Evolutionary conservation across 2,329 filamentous ascomycete genomes (phyloP), one percentile per base, ranked within the genome.

Genomic region (Epichloe bromicola): DNA sequence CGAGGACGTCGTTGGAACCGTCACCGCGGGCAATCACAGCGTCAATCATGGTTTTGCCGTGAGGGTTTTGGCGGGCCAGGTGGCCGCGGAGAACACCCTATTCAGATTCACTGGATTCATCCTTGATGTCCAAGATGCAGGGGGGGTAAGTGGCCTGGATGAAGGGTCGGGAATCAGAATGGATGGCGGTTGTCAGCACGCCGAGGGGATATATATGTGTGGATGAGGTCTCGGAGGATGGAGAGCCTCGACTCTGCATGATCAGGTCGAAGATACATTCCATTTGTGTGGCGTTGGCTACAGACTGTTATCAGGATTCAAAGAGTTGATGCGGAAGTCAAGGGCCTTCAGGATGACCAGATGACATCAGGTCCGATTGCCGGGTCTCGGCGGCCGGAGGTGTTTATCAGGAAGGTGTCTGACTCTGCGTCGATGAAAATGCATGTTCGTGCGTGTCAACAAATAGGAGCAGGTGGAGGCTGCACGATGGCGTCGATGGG

Each of bases 11-110:
- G 43, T 34, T n/a, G 30, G 64, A 51, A 39, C 61, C 59, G 55
- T 23, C 41, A 8, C 26, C 42, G 34, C 23, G 8, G 43, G 37
- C 4, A 12, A 48, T 51, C 30, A 70, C 57, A 0, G 67, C 62
- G 48, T 80, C 74, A 43, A 82, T 74, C 52, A 86, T 70, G 19
- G 74, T 72, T 61, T 84, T 83, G 58, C 68, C 68, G 56, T 86
- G 82, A 0, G 82, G 81, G 56, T 86, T 86, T 37, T 70, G 68
- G 33, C 75, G 69, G 0, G 82, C 81, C 30, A 86, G 63, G 57
- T 86, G 83, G 3, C 79, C 81, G 3, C 80, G 72, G 3, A 86
- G 68, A 3, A 59, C 61, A 26, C 65, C 65, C 1, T 70, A 60
- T n/a, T 72, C 67, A 0, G 65, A 66, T 46, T 70, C 66, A 53